These are phyloP conservation scores for Drechslera avenae DNA, from an alignment of 2,329 filamentous ascomycete genomes.

Conservation along the genomic window DNA sequence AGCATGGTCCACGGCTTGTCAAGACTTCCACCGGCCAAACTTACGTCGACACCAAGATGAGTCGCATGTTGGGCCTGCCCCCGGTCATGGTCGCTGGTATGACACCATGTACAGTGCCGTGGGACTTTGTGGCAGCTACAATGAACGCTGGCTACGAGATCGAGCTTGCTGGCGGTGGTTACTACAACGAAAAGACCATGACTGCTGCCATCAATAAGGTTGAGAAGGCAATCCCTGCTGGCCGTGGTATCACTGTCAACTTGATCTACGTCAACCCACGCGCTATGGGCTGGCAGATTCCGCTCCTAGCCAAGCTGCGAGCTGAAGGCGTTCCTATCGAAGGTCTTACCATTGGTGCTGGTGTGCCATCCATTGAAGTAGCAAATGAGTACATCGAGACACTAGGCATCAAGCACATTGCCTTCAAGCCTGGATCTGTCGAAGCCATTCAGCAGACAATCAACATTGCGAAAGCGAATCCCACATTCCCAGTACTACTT, in stretches of 20 bases:
- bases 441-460: slow-evolving; percentile 54
- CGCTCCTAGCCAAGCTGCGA: slow-evolving; percentile 55
- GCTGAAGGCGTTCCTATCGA: slow-evolving; percentile 55
- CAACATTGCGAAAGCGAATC: slow-evolving; percentile 55
- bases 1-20: slow-evolving; percentile 89
- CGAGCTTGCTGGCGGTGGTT: slow-evolving; percentile 58
- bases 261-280: slow-evolving; percentile 61
- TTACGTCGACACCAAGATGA: slow-evolving; percentile 86
- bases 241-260: slow-evolving; percentile 59
- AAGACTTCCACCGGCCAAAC: slow-evolving; percentile 88
- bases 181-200: slow-evolving; percentile 54
- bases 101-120: slow-evolving; percentile 55
- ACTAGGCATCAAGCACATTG: slow-evolving; percentile 55
- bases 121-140: slow-evolving; percentile 59
- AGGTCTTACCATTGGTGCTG: slow-evolving; percentile 56
- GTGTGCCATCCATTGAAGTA: slow-evolving; percentile 55
- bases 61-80: slow-evolving; percentile 53
- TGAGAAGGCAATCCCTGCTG: slow-evolving; percentile 52
- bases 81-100: slow-evolving; percentile 57
- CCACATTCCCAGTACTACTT: slow-evolving; percentile 53
- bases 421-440: slow-evolving; percentile 56
- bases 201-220: slow-evolving; percentile 54
- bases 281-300: slow-evolving; percentile 60
- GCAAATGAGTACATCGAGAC: slow-evolving; percentile 63
- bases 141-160: slow-evolving; percentile 59